Percentiles rank a stretch among this genome's conserved stretches.
These are phyloP conservation scores for Phytomonas serpens DNA, from an alignment of 208 protist species.

Conservation along the genomic window DNA sequence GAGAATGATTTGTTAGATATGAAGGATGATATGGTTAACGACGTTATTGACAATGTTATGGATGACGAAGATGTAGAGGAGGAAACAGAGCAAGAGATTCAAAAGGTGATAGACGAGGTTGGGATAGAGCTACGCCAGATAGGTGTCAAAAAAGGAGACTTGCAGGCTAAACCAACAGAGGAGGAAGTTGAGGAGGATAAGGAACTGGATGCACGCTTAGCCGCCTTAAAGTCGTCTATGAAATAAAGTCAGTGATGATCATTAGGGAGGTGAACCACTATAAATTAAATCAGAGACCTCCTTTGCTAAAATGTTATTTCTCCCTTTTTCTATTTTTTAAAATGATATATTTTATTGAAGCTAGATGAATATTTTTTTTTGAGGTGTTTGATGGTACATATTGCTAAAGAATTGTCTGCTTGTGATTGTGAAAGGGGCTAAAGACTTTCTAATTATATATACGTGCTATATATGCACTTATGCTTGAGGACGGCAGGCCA, in stretches of 20 bases:
- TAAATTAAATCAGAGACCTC: neutral
- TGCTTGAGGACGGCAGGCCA: neutral
- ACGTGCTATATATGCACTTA: neutral
- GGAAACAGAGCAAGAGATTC: constrained; percentile 86
- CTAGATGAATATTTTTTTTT: neutral
- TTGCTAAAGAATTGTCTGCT: neutral
- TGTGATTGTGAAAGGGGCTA: neutral
- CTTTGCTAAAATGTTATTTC: neutral
- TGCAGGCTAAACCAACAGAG: constrained; percentile 31
- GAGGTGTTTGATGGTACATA: neutral
- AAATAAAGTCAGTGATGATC: constrained; percentile 4
- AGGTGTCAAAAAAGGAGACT: constrained; percentile 52
- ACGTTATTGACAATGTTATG: constrained; percentile 90
- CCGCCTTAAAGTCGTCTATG: constrained; percentile 66
- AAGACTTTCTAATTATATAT: neutral
- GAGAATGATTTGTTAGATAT: constrained; percentile 97
- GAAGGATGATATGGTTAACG: constrained; percentile 98
- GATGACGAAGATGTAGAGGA: constrained; percentile 89
- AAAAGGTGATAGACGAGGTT: constrained; percentile 90
- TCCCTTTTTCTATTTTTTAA: neutral
- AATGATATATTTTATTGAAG: neutral
- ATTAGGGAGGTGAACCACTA: neutral
- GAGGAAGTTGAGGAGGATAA: constrained; percentile 54
- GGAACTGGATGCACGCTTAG: constrained; percentile 78
- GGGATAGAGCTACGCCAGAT: constrained; percentile 72